phyloP scores from a whole-genome alignment of 2,329 filamentous ascomycete species.

The Myrmaecium sp. region DNA sequence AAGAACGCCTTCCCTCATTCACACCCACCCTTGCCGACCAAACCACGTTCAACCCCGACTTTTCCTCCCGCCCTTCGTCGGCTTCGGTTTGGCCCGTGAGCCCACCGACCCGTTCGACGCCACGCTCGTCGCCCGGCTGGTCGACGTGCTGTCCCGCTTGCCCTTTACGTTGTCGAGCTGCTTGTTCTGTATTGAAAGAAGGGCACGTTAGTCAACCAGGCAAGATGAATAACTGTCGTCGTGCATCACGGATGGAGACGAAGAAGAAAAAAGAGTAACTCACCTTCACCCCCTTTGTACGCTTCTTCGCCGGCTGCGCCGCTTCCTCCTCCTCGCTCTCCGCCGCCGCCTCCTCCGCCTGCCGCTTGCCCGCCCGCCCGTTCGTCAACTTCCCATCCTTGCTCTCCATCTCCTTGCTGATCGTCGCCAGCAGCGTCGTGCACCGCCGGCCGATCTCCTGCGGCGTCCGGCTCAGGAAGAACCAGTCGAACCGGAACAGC shows the following conservation, averaged over 20 bases:
- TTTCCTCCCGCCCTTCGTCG: no score
- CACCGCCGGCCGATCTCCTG: conserved; percentile 85
- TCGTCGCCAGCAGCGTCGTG: conserved; percentile 83
- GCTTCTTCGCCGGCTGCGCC: conserved; percentile 82
- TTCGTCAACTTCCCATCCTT: conserved; percentile 35
- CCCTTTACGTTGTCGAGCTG: conserved; percentile 77
- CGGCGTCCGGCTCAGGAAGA: conserved; percentile 88
- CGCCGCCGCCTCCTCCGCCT: conserved; percentile 68
- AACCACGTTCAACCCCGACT: no score
- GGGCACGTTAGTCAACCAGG: conserved; percentile 5
- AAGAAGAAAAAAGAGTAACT: conserved; percentile 15
- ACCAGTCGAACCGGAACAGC: conserved; percentile 97
- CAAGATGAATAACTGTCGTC: conserved; percentile 1
- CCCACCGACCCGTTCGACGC: conserved; percentile 55
- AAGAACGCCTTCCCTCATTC: no score
- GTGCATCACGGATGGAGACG: not conserved
- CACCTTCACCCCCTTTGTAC: conserved; percentile 80
- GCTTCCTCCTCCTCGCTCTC: conserved; percentile 60
- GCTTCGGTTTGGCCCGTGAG: no score
- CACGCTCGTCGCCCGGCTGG: conserved; percentile 78
- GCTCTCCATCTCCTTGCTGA: conserved; percentile 79
- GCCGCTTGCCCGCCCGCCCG: conserved; percentile 55
- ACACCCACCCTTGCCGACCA: no score
- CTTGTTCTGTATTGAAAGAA: conserved; percentile 56
- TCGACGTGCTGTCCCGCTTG: conserved; percentile 58